Conservation (phyloP, 139 green algal genomes). For the Diplosphaera chodatii region DNA sequence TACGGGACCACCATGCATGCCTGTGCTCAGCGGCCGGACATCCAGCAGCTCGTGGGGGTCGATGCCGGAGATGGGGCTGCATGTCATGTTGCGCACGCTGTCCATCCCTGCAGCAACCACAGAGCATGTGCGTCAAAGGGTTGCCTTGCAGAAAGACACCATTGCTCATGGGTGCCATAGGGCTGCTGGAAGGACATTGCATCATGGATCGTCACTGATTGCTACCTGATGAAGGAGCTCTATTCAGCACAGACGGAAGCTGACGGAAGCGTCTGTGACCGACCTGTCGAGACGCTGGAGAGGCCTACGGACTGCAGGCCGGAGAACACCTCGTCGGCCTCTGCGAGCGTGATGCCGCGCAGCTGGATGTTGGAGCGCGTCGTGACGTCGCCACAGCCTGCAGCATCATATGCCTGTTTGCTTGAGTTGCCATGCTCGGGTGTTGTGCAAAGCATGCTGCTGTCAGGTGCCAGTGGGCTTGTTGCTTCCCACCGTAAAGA, state of each 20-base stretch:
- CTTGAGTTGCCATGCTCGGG: neutral
- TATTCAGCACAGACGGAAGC: too few species aligned
- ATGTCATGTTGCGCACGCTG: constrained; percentile 95
- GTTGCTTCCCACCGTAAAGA: too few species aligned
- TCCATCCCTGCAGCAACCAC: constrained; percentile 91
- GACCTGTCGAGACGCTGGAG: constrained; percentile 62
- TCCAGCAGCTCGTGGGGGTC: constrained; percentile 94
- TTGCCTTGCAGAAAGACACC: too few species aligned
- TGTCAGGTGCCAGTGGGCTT: too few species aligned
- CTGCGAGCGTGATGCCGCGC: constrained; percentile 75
- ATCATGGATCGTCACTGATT: too few species aligned
- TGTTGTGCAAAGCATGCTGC: too few species aligned
- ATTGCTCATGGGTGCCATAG: too few species aligned
- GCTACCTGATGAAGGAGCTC: too few species aligned
- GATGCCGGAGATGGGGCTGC: constrained; percentile 71
- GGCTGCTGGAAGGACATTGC: too few species aligned
- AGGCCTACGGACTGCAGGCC: constrained; percentile 62
- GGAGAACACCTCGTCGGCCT: constrained; percentile 55
- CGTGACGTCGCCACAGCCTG: constrained; percentile 91
- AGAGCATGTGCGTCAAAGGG: too few species aligned
- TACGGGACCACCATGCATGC: constrained; percentile 3
- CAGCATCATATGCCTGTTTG: too few species aligned
- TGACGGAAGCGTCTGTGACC: too few species aligned
- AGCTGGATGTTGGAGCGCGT: constrained; percentile 96
- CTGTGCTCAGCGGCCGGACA: constrained; percentile 48